phyloP scores from a whole-genome alignment of 208 protist genomes.

The Trypanosoma melophagium region DNA sequence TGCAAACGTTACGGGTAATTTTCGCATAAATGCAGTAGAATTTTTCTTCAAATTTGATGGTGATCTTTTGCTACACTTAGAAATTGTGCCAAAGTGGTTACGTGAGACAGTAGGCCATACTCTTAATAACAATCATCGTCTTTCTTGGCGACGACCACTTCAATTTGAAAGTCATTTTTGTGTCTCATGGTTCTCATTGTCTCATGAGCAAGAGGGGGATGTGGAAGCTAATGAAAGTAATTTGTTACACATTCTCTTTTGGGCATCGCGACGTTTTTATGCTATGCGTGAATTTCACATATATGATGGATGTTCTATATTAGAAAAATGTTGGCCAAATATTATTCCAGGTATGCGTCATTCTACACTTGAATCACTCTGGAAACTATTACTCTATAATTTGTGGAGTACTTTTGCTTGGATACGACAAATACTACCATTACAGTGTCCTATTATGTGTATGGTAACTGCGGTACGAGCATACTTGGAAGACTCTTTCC shows the following conservation, averaged over 20 bases:
- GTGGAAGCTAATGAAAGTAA: slow-evolving; percentile 18
- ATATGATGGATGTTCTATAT: not conserved
- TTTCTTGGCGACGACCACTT: not conserved
- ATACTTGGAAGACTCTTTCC: slow-evolving; percentile 16
- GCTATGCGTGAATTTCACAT: not conserved
- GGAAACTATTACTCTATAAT: slow-evolving; percentile 54
- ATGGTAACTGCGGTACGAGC: slow-evolving; percentile 32
- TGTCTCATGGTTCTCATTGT: slow-evolving; percentile 37
- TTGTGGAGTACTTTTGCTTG: slow-evolving; percentile 43
- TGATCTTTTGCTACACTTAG: slow-evolving; percentile 28
- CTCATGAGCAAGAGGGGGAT: slow-evolving; percentile 9
- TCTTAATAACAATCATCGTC: not conserved
- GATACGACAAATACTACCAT: slow-evolving; percentile 32
- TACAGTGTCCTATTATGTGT: slow-evolving; percentile 32
- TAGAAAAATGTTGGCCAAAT: slow-evolving; percentile 2
- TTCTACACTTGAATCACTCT: slow-evolving; percentile 44
- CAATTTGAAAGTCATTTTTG: slow-evolving; percentile 3
- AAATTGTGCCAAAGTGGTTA: slow-evolving; percentile 30
- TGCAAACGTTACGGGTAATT: slow-evolving; percentile 10
- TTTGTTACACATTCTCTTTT: slow-evolving; percentile 44
- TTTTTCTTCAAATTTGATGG: slow-evolving; percentile 29
- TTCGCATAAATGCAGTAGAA: slow-evolving; percentile 22
- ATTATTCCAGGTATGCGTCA: slow-evolving; percentile 48
- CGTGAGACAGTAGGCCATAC: not conserved
- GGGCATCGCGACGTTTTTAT: slow-evolving; percentile 15